Base-by-base conservation (phyloP, 495 filamentous ascomycete genomes). In the Aspergillus cristatus region DNA sequence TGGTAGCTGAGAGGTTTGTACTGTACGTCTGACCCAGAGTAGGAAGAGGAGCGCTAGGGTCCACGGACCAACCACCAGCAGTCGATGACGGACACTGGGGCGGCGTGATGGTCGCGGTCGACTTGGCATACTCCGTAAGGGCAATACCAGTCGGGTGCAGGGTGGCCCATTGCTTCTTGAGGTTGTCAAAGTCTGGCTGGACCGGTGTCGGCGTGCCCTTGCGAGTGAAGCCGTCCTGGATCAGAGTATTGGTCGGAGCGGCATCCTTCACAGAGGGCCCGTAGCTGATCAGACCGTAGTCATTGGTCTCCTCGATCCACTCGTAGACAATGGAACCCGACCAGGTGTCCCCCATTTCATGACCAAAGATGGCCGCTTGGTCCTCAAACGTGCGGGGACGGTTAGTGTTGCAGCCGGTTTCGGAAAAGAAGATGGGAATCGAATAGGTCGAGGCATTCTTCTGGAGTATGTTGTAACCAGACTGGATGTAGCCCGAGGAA, bases 241-340 rank as follows among this genome's bases (percentile, higher is more conserved):
- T 60, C 34, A 53, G 50, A 15, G 58, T 55, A 25, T 72, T 69
- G 18, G 62, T 54, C 6, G 67, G 68, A 1, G 70, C 62, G 15
- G 45, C 46, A 14, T 44, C 37, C 1, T 41, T 35, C 13, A 41
- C 50, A 14, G 40, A 45, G 12, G 60, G 66, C 7, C 82, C 86
- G 54, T 94, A 94, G 29, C 71, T 80, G 54, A 94, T 76, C 25
- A 94, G 65, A 37, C 87, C 87, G 54, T 93, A 94, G 50, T 86
- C 60, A 56, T 93, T 94, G 32, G 72, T 65, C 57, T 93, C 87
- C 52, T 88, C 60, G 39, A 94, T 83, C 86, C 86, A 94, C 57
- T 94, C 86, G 58, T 94, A 94, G 45, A 90, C 67, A 40, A 93
- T 87, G 22, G 82, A 65, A 38, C 87, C 87, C 18, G 81, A 87